Base-by-base conservation (phyloP, 768 basidiomycete genomes). In the Melanogaster broomeanus region DNA sequence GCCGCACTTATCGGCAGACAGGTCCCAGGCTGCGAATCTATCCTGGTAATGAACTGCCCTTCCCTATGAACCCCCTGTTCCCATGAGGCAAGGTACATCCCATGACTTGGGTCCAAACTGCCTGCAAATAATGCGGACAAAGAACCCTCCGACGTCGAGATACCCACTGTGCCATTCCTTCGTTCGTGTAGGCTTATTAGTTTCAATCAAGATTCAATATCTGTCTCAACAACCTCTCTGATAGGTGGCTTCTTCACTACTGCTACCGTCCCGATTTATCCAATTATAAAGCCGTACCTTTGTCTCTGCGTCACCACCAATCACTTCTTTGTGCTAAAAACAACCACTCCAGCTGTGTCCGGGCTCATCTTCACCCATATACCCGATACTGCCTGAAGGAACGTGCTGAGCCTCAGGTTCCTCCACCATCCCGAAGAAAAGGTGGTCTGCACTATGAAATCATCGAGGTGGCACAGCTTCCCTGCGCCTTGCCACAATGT, bases 291-390 rank as follows among this genome's bases (percentile, higher is more conserved):
- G 35, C 9, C 35, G 16, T 18, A n/a, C 15, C 35, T 3, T 35
- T 35, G 16, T 12, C 35, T 16, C 13, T 37, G 35, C 18, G 35
- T 19, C 35, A 16, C n/a, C 35, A 19, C n/a, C 35, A 37, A 37
- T 37, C 35, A 31, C 35, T 37, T 37, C 35, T 6, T 37, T 7
- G 35, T 37, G n/a, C n/a, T n/a, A n/a, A n/a, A n/a, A 19, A 37
- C n/a, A 37, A 10, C 18, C 35, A 37, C n/a, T 18, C 35, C 16
- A 37, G 6, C 35, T 18, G 35, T 37, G 35, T 37, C 52, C 57
- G 56, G n/a, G 56, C 50, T 48, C 21, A 19, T 18, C 49, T 45
- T 33, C 43, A 25, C 8, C 28, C 38, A 58, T 61, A 58, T 61
- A 58, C 45, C 60, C 56, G 59, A 41, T 58, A 46, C 49, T 27